Conservation (phyloP, 140 eudicot genomes). For the Anethum foeniculum region DNA sequence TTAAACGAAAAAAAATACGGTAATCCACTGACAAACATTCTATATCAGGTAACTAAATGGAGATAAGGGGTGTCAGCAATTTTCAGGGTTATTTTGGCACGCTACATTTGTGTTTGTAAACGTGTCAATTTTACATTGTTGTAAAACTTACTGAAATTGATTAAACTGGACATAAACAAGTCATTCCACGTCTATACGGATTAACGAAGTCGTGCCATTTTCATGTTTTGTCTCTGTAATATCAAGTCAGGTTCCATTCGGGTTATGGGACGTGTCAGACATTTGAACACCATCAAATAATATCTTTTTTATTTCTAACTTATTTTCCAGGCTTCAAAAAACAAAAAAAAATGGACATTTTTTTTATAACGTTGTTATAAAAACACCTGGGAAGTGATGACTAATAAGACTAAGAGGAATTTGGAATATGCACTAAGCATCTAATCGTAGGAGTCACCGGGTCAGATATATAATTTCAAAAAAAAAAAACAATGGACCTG, state of each 20-base stretch:
- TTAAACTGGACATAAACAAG: not conserved
- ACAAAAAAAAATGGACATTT: not conserved
- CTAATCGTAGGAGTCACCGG: not conserved
- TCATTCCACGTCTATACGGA: not conserved
- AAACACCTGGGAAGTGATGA: not conserved
- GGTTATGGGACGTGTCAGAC: not conserved
- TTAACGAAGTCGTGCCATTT: not conserved
- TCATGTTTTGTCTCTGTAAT: not conserved
- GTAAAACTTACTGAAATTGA: not conserved
- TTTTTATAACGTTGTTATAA: not conserved
- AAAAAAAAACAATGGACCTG: slow-evolving; percentile 43
- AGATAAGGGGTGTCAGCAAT: not conserved
- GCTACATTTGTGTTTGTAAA: not conserved
- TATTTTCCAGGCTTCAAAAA: not conserved
- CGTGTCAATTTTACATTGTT: not conserved
- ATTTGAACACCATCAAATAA: not conserved
- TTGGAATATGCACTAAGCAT: not conserved
- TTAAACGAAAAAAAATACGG: not conserved
- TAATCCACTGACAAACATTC: not conserved
- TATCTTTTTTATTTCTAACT: not conserved
- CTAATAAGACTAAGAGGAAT: not conserved
- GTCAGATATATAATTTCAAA: not conserved
- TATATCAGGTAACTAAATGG: not conserved
- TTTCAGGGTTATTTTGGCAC: not conserved
- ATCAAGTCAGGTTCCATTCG: not conserved